Percentiles rank a stretch among this genome's conserved stretches.
phyloP scores from a whole-genome alignment of 257 asterid genomes.

The Henckelia pumila region DNA sequence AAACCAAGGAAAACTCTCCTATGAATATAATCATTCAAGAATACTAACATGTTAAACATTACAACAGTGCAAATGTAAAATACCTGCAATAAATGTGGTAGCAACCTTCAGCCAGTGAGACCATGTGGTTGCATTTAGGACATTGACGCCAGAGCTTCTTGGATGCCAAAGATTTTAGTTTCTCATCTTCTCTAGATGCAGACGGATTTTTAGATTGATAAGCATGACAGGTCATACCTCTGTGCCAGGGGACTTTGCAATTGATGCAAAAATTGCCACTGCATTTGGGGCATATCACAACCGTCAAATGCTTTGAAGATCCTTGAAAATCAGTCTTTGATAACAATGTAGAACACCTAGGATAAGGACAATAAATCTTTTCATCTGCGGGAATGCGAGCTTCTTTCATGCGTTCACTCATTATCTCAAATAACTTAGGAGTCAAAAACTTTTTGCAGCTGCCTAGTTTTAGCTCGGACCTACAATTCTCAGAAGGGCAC shows the following conservation, averaged over 20 bases:
- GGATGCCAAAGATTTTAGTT: slow-evolving; percentile 48
- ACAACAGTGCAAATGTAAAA: too few relatives aligned
- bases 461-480: slow-evolving; percentile 38
- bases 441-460: slow-evolving; percentile 42
- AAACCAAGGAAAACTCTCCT: too few relatives aligned
- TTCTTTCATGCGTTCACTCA: too few relatives aligned
- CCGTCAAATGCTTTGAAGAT: not conserved
- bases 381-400: slow-evolving; percentile 45
- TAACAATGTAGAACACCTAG: slow-evolving; percentile 52
- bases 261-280: slow-evolving; percentile 42
- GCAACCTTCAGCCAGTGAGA: slow-evolving; percentile 63
- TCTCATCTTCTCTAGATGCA: slow-evolving; percentile 39
- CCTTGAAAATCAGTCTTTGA: slow-evolving; percentile 36
- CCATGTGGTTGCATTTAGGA: slow-evolving; percentile 50
- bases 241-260: slow-evolving; percentile 68
- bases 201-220: slow-evolving; percentile 34
- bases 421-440: slow-evolving; percentile 42
- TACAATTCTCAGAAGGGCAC: slow-evolving; percentile 53
- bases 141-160: slow-evolving; percentile 59
- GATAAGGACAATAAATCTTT: slow-evolving; percentile 55
- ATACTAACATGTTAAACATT: too few relatives aligned
- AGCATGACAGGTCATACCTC: slow-evolving; percentile 33
- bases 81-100: slow-evolving; percentile 77
- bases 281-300: slow-evolving; percentile 48
- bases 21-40: too few relatives aligned